phyloP scores from a whole-genome alignment of 208 protist species.

The Leishmania amazonensis region DNA sequence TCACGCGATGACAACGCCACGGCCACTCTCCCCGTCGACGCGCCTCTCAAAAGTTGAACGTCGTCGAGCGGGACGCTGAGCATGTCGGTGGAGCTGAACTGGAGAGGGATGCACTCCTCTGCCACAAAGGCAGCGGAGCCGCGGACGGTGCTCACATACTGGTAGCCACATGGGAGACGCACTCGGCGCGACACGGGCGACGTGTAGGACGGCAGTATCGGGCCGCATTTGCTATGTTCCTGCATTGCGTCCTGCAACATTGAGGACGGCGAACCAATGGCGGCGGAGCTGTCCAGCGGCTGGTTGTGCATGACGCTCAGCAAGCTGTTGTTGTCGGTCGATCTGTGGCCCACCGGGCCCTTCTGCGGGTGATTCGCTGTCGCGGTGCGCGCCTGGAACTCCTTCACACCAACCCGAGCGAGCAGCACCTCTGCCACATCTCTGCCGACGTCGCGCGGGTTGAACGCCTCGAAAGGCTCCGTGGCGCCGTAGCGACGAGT shows the following conservation, averaged over 20 bases:
- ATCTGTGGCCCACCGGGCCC: background rate
- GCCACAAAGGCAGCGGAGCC: slow-evolving; percentile 42
- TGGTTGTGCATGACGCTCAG: background rate
- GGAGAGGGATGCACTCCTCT: slow-evolving; percentile 48
- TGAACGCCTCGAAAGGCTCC: slow-evolving; percentile 84
- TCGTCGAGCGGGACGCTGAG: slow-evolving; percentile 27
- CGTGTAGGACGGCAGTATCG: slow-evolving; percentile 54
- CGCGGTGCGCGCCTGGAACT: slow-evolving; percentile 42
- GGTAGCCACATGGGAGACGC: slow-evolving; percentile 61
- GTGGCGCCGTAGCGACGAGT: slow-evolving; percentile 89
- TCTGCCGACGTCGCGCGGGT: slow-evolving; percentile 78
- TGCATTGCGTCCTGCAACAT: slow-evolving; percentile 34
- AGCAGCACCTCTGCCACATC: slow-evolving; percentile 79
- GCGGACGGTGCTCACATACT: slow-evolving; percentile 61
- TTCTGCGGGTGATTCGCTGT: background rate
- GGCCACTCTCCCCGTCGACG: too few relatives aligned
- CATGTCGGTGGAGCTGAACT: slow-evolving; percentile 50
- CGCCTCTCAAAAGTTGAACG: slow-evolving; percentile 9
- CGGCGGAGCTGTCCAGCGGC: slow-evolving; percentile 2
- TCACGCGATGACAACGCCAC: slow-evolving; percentile 20
- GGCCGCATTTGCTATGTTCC: background rate
- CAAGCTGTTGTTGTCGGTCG: background rate
- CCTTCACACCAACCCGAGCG: slow-evolving; percentile 76
- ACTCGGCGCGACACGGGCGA: slow-evolving; percentile 52
- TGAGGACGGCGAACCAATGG: slow-evolving; percentile 6